Percentiles rank a stretch among this genome's conserved stretches.
Conservation (phyloP, 352 stramenopile genomes). For the Globisporangium yorkense region DNA sequence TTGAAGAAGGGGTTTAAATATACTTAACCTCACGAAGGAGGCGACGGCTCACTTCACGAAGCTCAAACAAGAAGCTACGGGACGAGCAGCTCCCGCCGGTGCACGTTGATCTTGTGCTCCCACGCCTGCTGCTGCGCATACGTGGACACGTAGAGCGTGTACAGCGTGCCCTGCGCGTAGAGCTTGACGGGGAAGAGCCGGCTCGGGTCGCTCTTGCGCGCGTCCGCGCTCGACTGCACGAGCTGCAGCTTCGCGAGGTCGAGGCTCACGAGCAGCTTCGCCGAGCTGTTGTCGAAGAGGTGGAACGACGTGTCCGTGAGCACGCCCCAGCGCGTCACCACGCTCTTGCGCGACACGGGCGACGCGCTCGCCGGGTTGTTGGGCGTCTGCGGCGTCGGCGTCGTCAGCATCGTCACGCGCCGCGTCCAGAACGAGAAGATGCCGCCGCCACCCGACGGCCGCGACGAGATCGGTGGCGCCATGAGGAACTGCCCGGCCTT, state of each 20-base stretch:
- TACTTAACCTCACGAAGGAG: too few relatives aligned
- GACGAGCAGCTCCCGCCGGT: slow-evolving; percentile 68
- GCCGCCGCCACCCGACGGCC: slow-evolving; percentile 17
- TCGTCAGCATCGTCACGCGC: slow-evolving; percentile 27
- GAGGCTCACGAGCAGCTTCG: slow-evolving; percentile 60
- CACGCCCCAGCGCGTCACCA: slow-evolving; percentile 71
- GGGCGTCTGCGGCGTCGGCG: slow-evolving; percentile 37
- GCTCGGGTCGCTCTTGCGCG: slow-evolving; percentile 40
- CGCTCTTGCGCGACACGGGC: slow-evolving; percentile 31
- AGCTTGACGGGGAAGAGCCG: slow-evolving; percentile 66
- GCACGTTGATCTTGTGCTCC: slow-evolving; percentile 77
- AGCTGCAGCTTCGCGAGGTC: slow-evolving; percentile 79
- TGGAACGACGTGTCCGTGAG: slow-evolving; percentile 77
- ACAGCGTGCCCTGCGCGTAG: slow-evolving; percentile 59
- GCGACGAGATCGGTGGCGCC: slow-evolving; percentile 34
- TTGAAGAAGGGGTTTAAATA: background rate
- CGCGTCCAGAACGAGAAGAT: slow-evolving; percentile 66
- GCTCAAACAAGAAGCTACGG: slow-evolving; percentile 20
- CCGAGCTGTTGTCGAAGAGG: slow-evolving; percentile 72
- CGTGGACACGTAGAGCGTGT: slow-evolving; percentile 71
- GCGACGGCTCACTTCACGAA: background rate
- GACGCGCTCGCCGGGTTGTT: slow-evolving; percentile 39
- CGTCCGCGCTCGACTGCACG: slow-evolving; percentile 40
- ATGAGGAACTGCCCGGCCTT: slow-evolving; percentile 78
- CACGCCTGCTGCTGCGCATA: slow-evolving; percentile 73